Evolutionary conservation across 805 yeast species (phyloP), one percentile per base, ranked within the genome.

Genomic region (Zygosaccharomyces pseudorouxii): DNA sequence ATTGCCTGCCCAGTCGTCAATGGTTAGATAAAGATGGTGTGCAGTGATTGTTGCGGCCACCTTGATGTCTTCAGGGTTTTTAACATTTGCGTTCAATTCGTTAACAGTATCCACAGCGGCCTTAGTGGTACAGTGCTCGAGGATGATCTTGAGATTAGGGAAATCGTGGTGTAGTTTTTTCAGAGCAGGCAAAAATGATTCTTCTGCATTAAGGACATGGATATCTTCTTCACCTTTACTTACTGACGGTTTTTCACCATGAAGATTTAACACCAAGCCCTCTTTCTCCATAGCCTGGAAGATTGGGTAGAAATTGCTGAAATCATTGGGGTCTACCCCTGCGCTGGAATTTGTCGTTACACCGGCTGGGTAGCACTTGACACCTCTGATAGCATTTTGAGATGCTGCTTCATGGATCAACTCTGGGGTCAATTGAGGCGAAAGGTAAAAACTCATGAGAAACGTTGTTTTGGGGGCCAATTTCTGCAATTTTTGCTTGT

Each of bases 361-460:
- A 39, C 99, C 99, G 1, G 98, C 97, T 37, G 99, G 99, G 67
- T 93, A 93, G 65, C 96, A 89, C 68, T 93, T 93, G 56, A 93
- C 88, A 48, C 99, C 99, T 27, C 81, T 75, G 47, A 92, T 81
- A 33, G 80, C 81, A 1, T 82, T 82, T 14, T 69, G 60, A 47
- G 73, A 63, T 6, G 90, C 95, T 30, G 97, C 98, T 53, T 80
- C 78, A 47, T 79, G 81, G 48, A 93, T 83, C 36, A 89, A 72
- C 55, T 87, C 95, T 0, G 98, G 97, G 1, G 96, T 88, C 54
- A 93, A 72, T 0, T 81, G 86, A 47, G 77, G 80, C 45, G 85
- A 78, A 36, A 93, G 75, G 59, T 93, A 93, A 55, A 92, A 81
- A 11, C 96, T 82, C 97, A 93, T 92, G 57, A 90, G 73, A 62